These are phyloP conservation scores for Spathaspora boniae DNA, from an alignment of 805 yeast genomes.

Conservation along the genomic window DNA sequence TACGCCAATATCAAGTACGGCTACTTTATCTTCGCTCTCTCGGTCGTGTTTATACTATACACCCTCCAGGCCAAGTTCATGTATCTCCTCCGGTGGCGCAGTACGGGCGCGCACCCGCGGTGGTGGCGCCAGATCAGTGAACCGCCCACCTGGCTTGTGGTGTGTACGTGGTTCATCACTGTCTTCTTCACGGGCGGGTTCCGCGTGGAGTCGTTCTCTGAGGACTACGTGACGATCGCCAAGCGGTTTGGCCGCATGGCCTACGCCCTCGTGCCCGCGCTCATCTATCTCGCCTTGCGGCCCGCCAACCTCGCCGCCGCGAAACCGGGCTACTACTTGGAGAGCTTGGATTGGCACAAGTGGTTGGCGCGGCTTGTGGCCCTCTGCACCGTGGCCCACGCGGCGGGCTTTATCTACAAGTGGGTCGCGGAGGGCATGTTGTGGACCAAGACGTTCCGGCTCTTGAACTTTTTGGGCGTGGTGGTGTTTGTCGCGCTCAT, in stretches of 20 bases:
- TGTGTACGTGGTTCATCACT: slow-evolving; percentile 31
- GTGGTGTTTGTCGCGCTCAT: slow-evolving; percentile 33
- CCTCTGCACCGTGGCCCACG: slow-evolving; percentile 45
- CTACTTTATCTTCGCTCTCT: slow-evolving; percentile 42
- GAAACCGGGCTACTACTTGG: slow-evolving; percentile 46
- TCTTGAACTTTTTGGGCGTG: slow-evolving; percentile 53
- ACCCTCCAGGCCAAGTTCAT: slow-evolving; percentile 5
- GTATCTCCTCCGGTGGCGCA: slow-evolving; percentile 5
- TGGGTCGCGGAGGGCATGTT: slow-evolving; percentile 44
- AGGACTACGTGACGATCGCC: slow-evolving; percentile 30
- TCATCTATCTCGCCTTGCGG: slow-evolving; percentile 51
- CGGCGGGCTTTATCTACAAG: slow-evolving; percentile 46
- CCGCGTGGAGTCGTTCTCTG: slow-evolving; percentile 30
- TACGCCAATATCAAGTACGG: slow-evolving; percentile 61
- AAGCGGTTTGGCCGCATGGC: slow-evolving; percentile 64
- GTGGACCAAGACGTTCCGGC: slow-evolving; percentile 26
- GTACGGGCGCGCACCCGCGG: slow-evolving; percentile 2
- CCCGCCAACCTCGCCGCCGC: slow-evolving; percentile 36
- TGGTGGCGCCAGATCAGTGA: slow-evolving; percentile 17
- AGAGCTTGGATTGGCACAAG: slow-evolving; percentile 57
- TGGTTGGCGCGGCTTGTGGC: slow-evolving; percentile 66
- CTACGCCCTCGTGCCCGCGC: slow-evolving; percentile 56
- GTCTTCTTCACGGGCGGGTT: slow-evolving; percentile 26
- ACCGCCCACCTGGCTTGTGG: slow-evolving; percentile 33
- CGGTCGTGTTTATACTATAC: slow-evolving; percentile 35